Evolutionary conservation across 257 asterid species (phyloP).

Genomic region (Solanum piurae): DNA sequence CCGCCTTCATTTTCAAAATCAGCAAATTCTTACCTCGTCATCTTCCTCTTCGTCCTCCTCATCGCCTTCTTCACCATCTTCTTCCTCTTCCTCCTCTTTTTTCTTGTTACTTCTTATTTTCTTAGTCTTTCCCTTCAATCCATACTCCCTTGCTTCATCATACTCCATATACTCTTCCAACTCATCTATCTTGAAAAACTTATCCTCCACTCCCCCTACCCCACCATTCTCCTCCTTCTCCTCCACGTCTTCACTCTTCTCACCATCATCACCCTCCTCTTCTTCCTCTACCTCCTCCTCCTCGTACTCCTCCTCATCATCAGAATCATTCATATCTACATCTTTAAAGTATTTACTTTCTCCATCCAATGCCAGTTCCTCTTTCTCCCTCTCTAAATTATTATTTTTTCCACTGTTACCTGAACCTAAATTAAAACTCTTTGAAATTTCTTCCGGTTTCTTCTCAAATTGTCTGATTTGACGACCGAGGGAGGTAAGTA

Average conservation of each 20-base stretch:
- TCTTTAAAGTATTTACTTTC: constrained; percentile 28
- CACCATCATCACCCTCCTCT: constrained; percentile 9
- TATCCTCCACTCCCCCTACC: constrained; percentile 55
- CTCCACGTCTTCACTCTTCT: constrained; percentile 6
- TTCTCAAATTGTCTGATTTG: constrained; percentile 56
- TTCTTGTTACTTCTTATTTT: constrained; percentile 1
- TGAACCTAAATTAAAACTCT: constrained; percentile 25
- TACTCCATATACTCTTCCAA: constrained; percentile 58
- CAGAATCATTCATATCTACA: constrained; percentile 12
- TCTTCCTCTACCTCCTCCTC: constrained; percentile 20
- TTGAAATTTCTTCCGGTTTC: constrained; percentile 39
- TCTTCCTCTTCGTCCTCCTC: constrained; percentile 23
- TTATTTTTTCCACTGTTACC: background rate
- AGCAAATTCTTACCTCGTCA: constrained; percentile 20
- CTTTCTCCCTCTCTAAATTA: background rate
- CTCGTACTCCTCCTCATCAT: background rate
- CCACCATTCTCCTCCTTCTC: constrained; percentile 3
- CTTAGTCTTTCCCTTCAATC: constrained; percentile 25
- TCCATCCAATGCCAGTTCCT: constrained; percentile 2
- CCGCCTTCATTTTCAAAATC: constrained; percentile 54
- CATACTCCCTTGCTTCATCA: constrained; percentile 79
- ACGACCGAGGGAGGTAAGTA: constrained; percentile 51
- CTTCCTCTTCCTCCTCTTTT: constrained; percentile 32
- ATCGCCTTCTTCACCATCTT: constrained; percentile 19
- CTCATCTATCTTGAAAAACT: constrained; percentile 73